Percentiles rank a stretch among this genome's conserved stretches.
phyloP scores from a whole-genome alignment of 108 stramenopile genomes.

The Nitzschia sp. region DNA sequence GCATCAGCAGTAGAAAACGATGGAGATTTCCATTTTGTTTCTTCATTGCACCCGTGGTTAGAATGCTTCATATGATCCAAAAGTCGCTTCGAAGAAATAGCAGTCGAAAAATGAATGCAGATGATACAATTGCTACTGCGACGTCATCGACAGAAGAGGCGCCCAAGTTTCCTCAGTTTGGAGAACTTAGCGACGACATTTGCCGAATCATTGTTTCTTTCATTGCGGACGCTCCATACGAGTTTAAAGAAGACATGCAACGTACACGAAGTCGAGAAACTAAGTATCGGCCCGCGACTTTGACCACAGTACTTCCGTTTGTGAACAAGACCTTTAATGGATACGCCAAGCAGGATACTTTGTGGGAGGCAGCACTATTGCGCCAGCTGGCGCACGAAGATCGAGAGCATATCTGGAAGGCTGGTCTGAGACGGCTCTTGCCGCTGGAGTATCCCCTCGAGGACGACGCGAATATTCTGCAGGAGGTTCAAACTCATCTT shows the following conservation, averaged over 20 bases:
- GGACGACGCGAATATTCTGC: constrained; percentile 1
- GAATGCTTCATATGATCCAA: constrained; percentile 17
- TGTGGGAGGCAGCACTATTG: constrained; percentile 49
- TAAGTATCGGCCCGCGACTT: constrained; percentile 28
- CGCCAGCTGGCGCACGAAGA: constrained; percentile 40
- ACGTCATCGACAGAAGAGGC: not conserved
- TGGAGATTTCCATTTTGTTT: not conserved
- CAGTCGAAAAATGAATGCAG: not conserved
- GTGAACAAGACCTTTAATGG: constrained; percentile 63
- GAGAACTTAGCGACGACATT: constrained; percentile 54
- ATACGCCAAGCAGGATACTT: constrained; percentile 41
- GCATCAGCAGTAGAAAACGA: no score
- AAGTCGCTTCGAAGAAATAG: constrained; percentile 16
- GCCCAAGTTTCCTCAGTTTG: constrained; percentile 30
- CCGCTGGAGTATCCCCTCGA: constrained; percentile 35
- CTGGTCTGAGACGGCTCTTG: constrained; percentile 42
- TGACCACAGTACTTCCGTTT: constrained; percentile 56
- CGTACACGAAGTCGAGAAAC: not conserved
- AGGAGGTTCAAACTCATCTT: not conserved
- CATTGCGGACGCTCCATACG: constrained; percentile 64
- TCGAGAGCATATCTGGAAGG: constrained; percentile 43
- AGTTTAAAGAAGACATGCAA: constrained; percentile 12
- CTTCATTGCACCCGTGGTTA: not conserved
- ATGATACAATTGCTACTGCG: not conserved
- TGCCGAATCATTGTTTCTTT: constrained; percentile 49